Evolutionary conservation across 2,329 filamentous ascomycete genomes (phyloP).

Genomic region (Diaporthe australafricana): DNA sequence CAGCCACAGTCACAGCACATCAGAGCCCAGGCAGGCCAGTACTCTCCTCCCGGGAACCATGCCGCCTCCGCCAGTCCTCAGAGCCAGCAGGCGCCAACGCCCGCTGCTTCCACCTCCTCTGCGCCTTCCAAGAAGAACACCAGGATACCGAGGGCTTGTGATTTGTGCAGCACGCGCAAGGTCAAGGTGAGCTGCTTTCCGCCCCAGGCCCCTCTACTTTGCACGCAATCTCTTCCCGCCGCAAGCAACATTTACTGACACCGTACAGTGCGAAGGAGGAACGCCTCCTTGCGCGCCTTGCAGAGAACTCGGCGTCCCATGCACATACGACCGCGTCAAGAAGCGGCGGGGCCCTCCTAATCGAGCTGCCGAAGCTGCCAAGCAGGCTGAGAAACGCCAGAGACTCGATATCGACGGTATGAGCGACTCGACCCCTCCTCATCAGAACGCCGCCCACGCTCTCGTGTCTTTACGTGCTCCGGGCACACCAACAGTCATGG

Average conservation of each 20-base stretch:
- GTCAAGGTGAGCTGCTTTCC: conserved; percentile 58
- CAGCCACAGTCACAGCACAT: conserved; percentile 6
- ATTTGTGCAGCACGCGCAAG: conserved; percentile 72
- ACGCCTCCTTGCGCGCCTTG: conserved; percentile 69
- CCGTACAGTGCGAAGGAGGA: conserved; percentile 61
- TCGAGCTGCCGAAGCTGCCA: conserved; percentile 68
- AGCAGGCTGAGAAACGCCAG: conserved; percentile 60
- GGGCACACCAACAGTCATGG: conserved; percentile 52
- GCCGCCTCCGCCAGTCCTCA: conserved; percentile 24
- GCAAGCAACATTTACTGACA: conserved; percentile 16
- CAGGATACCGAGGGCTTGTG: conserved; percentile 68
- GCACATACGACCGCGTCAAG: conserved; percentile 67
- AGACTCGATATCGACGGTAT: conserved; percentile 49
- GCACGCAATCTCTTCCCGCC: background rate
- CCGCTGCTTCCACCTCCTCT: conserved; percentile 6
- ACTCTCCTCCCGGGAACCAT: conserved; percentile 21
- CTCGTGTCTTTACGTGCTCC: conserved; percentile 58
- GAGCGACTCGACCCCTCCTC: conserved; percentile 50
- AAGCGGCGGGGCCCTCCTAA: conserved; percentile 70
- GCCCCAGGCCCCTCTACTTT: too few relatives aligned
- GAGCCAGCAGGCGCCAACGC: conserved; percentile 29
- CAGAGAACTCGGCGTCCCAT: conserved; percentile 66
- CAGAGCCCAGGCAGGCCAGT: conserved; percentile 11
- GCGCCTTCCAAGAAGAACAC: conserved; percentile 57
- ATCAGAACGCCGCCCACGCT: conserved; percentile 61